These are phyloP conservation scores for Pseudocercospora crystallina DNA, from an alignment of 2,329 filamentous ascomycete species.

Conservation along the genomic window DNA sequence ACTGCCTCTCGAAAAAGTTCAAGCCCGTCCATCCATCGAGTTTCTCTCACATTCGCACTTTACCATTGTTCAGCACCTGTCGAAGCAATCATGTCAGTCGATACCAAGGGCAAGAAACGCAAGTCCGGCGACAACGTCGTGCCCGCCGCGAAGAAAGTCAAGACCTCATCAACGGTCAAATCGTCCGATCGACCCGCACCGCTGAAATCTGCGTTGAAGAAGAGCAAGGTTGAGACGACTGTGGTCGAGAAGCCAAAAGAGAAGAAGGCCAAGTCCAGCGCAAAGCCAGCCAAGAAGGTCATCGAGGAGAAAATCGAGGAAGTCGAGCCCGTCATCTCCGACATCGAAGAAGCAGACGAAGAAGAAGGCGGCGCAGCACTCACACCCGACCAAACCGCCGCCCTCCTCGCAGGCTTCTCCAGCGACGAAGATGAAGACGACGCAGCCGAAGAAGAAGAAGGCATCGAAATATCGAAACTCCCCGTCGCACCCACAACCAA, in stretches of 20 bases:
- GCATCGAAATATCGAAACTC: constrained; percentile 40
- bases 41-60: not conserved
- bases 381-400: constrained; percentile 51
- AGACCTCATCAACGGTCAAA: constrained; percentile 32
- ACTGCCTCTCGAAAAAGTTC: not conserved
- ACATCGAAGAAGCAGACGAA: constrained; percentile 27
- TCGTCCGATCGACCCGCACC: constrained; percentile 31
- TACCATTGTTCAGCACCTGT: not conserved
- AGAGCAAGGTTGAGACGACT: constrained; percentile 21
- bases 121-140: constrained; percentile 36
- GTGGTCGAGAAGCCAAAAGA: constrained; percentile 13
- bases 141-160: constrained; percentile 35
- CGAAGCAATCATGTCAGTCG: constrained; percentile 29
- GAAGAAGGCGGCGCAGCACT: constrained; percentile 34
- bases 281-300: constrained; percentile 18
- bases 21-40: not conserved
- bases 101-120: constrained; percentile 37
- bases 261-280: constrained; percentile 16
- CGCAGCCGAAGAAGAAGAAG: constrained; percentile 37
- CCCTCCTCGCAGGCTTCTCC: constrained; percentile 53
- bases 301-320: constrained; percentile 18
- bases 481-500: constrained; percentile 35
- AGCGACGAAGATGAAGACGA: constrained; percentile 43
- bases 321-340: constrained; percentile 22
- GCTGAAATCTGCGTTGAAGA: constrained; percentile 36